Evolutionary conservation across 2,329 filamentous ascomycete species (phyloP).

Genomic region (Talaromyces funiculosus): DNA sequence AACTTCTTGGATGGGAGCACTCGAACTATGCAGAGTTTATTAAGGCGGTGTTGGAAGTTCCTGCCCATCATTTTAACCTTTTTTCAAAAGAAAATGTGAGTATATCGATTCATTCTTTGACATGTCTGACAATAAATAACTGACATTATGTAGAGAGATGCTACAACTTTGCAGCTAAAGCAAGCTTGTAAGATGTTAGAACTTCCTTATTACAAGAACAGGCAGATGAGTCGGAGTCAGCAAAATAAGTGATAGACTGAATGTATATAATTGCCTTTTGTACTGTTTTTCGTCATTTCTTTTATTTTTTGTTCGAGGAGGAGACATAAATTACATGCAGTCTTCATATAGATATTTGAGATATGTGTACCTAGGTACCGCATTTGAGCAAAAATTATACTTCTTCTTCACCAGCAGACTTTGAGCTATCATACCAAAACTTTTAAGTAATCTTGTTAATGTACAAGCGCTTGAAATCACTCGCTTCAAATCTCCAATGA

Average conservation of each 20-base stretch:
- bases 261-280: background rate
- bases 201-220: background rate
- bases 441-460: background rate
- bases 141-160: slow-evolving; percentile 13
- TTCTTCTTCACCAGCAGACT: too few relatives aligned
- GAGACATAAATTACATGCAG: background rate
- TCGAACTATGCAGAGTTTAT: slow-evolving; percentile 16
- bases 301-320: background rate
- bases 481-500: background rate
- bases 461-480: background rate
- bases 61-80: slow-evolving; percentile 20
- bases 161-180: slow-evolving; percentile 15
- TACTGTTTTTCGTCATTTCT: background rate
- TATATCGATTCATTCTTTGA: background rate
- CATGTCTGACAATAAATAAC: background rate
- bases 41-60: slow-evolving; percentile 15
- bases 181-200: slow-evolving; percentile 18
- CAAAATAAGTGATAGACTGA: background rate
- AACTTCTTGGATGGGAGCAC: slow-evolving; percentile 19
- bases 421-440: too few relatives aligned
- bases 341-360: too few relatives aligned
- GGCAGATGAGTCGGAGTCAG: background rate
- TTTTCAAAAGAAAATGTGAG: slow-evolving; percentile 17
- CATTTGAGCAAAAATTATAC: too few relatives aligned
- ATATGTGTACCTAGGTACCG: too few relatives aligned